phyloP scores from a whole-genome alignment of 257 asterid species.

The Anisodus tanguticus region DNA sequence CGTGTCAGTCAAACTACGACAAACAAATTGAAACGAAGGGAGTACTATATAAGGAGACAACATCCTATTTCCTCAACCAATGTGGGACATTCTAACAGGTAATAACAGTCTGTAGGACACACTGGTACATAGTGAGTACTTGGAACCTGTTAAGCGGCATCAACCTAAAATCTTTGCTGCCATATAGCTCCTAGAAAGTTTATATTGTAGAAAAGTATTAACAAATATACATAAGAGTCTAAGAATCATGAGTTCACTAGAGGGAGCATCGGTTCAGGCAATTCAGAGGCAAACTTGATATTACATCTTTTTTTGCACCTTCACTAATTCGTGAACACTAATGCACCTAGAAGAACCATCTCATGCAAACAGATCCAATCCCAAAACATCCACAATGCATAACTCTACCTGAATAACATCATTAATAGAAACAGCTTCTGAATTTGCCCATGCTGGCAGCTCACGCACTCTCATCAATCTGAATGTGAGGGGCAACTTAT shows the following conservation, averaged over 20 bases:
- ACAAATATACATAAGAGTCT: not conserved
- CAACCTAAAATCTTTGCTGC: not conserved
- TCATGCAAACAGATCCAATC: conserved; percentile 4
- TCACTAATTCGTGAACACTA: not conserved
- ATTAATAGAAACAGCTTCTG: conserved; percentile 82
- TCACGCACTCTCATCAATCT: conserved; percentile 77
- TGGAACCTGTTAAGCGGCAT: not conserved
- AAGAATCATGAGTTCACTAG: not conserved
- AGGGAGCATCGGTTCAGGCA: not conserved
- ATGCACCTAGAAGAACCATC: not conserved
- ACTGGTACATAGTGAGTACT: not conserved
- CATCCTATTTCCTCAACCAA: not conserved
- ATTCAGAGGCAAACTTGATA: not conserved
- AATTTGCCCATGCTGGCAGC: conserved; percentile 86
- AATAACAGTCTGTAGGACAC: not conserved
- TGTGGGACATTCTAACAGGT: not conserved
- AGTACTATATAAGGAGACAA: not conserved
- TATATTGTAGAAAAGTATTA: not conserved
- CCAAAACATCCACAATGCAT: not conserved
- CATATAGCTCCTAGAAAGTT: not conserved
- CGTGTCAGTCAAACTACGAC: too few relatives aligned
- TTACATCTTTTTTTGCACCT: not conserved
- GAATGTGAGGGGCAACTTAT: conserved; percentile 59
- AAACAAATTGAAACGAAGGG: too few relatives aligned
- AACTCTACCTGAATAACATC: conserved; percentile 77